Base-by-base conservation (phyloP, 345 rosid genomes). In the Chamaenerion angustifolium region DNA sequence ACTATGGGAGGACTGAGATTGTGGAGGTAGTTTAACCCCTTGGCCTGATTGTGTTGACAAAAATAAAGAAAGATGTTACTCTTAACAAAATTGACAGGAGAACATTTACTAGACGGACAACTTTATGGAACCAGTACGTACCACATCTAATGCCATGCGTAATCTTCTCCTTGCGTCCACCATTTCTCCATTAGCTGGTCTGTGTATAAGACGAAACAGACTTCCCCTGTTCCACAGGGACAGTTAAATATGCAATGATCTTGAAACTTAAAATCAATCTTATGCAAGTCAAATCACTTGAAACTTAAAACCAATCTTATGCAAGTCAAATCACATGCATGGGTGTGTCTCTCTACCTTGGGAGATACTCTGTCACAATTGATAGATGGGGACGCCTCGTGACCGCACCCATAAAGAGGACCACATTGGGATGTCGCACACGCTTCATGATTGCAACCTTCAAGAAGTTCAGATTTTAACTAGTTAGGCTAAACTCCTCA, bases 371-470 rank as follows among this genome's bases (percentile, higher is more conserved):
- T 48, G 95, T 83, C 68, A 90, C 83, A 48, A 90, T 90, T 43
- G 98, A 90, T 51, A 90, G 70, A 58, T 83, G 84, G 45, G 94
- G 82, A 42, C 69, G 75, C 72, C 83, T 81, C 46, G 95, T 90
- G 40, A 90, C 95, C 12, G 98, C 95, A 49, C 98, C 98, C 98
- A 90, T 90, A 71, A 90, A 90, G 58, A 90, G 95, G 68, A 90
- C 98, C 46, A 90, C 92, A 68, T 86, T 86, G 42, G 95, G 95
- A 74, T 90, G 98, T 59, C 98, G 92, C 25, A 86, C 82, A 4
- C 95, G 92, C 71, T 90, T 90, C 98, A 90, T 83, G 60, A 90
- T 90, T 37, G 95, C 86, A 67, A 90, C 95, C 98, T 90, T 55
- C 25, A 64, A 14, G 21, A 56, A 45, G 45, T 1, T 3, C 49